These are phyloP conservation scores for Hemileia vastatrix DNA, from an alignment of 1,284 basidiomycete genomes.

Conservation along the genomic window DNA sequence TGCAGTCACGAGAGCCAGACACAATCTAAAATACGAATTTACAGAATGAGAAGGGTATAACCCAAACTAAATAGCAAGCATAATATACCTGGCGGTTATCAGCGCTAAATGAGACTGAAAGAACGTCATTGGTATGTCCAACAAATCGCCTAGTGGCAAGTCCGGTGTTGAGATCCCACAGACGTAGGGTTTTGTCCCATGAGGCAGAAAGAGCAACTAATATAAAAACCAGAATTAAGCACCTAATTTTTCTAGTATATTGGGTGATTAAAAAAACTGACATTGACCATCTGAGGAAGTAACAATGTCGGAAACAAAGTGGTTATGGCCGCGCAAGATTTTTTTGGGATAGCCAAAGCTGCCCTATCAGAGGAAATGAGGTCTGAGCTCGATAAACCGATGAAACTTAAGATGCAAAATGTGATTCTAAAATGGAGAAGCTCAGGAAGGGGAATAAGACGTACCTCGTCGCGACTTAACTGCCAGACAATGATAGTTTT, in stretches of 20 bases:
- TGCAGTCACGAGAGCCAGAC: conserved; percentile 89
- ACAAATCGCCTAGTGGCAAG: conserved; percentile 91
- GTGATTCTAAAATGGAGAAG: not conserved
- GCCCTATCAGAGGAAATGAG: conserved; percentile 47
- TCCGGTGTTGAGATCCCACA: conserved; percentile 97
- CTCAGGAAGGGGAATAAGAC: not conserved
- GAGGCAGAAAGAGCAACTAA: conserved; percentile 93
- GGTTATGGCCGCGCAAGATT: conserved; percentile 97
- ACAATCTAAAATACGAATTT: conserved; percentile 94
- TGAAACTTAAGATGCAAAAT: not conserved
- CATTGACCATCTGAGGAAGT: conserved; percentile 32
- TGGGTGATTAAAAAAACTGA: not conserved
- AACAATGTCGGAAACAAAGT: conserved; percentile 99
- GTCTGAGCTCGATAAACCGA: not conserved
- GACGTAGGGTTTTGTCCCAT: conserved; percentile 99
- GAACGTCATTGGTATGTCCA: conserved; percentile 94
- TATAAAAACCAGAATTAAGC: not conserved
- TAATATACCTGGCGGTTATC: conserved; percentile 36
- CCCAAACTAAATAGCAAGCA: not conserved
- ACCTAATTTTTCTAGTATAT: not conserved
- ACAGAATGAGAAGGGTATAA: conserved; percentile 71
- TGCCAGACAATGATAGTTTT: conserved; percentile 99
- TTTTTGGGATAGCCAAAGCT: conserved; percentile 87
- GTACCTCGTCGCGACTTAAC: conserved; percentile 77
- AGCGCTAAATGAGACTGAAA: conserved; percentile 53